These are phyloP conservation scores for Asclepias syriaca DNA, from an alignment of 257 asterid species.

Conservation along the genomic window DNA sequence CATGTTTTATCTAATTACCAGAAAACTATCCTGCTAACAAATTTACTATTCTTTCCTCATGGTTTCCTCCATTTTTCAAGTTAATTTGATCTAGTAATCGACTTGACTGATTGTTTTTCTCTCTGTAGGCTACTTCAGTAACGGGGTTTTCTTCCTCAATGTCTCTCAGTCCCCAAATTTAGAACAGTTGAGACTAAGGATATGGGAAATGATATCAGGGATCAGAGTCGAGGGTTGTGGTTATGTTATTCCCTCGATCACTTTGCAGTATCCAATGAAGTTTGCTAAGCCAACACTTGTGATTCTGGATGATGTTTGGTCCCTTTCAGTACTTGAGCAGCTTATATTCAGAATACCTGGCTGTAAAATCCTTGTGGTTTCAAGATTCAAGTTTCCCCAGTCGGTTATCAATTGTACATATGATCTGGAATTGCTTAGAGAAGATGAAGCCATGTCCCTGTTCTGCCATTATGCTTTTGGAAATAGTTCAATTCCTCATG, in stretches of 20 bases:
- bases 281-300: conserved; percentile 35
- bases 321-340: conserved; percentile 61
- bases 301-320: conserved; percentile 90
- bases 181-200: conserved; percentile 58
- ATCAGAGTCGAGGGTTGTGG: conserved; percentile 17
- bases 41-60: background rate
- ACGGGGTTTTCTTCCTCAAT: conserved; percentile 58
- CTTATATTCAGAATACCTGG: conserved; percentile 55
- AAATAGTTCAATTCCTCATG: conserved; percentile 47
- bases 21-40: background rate
- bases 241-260: conserved; percentile 30
- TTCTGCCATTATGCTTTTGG: conserved; percentile 86
- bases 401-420: conserved; percentile 52
- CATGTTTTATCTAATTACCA: background rate
- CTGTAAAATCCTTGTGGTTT: conserved; percentile 73
- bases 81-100: background rate
- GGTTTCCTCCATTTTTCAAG: background rate
- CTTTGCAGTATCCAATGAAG: conserved; percentile 25
- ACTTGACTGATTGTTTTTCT: conserved; percentile 4
- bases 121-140: conserved; percentile 58
- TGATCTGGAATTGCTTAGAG: conserved; percentile 63
- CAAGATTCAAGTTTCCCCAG: conserved; percentile 62
- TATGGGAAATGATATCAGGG: conserved; percentile 62
- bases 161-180: conserved; percentile 89
- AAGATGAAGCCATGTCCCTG: conserved; percentile 67